Evolutionary conservation across 148 eudicot genomes (phyloP).

Genomic region (Persicaria tinctoria): DNA sequence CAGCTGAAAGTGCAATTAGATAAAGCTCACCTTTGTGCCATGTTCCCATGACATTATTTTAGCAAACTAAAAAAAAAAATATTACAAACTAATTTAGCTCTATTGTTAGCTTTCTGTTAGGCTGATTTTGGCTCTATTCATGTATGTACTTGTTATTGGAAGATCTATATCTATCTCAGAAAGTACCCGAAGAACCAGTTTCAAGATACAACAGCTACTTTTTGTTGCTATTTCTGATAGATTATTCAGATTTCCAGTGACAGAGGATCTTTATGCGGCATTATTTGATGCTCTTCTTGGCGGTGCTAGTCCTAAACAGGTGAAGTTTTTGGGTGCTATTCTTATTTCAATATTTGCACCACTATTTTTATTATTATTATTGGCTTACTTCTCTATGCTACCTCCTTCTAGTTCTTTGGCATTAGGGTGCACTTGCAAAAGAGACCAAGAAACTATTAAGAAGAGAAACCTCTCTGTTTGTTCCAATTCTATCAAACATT

Average conservation of each 20-base stretch:
- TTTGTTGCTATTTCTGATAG: constrained; percentile 74
- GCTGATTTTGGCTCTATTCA: no score
- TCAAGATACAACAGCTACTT: constrained; percentile 64
- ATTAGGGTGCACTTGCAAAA: background rate
- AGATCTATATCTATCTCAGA: constrained; percentile 64
- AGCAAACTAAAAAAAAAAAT: no score
- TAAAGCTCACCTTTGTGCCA: no score
- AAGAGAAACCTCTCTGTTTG: no score
- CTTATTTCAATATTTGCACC: constrained; percentile 9
- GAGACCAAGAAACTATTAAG: no score
- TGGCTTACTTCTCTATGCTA: background rate
- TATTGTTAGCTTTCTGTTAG: no score
- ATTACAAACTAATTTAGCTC: no score
- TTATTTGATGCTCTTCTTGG: constrained; percentile 96
- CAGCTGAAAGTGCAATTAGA: no score
- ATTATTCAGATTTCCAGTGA: constrained; percentile 73
- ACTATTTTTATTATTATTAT: background rate
- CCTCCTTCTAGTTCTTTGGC: background rate
- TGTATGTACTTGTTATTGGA: constrained; percentile 88
- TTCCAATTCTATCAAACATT: no score
- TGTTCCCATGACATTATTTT: no score
- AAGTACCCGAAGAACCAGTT: constrained; percentile 45
- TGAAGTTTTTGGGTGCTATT: constrained; percentile 17
- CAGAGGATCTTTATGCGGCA: constrained; percentile 71
- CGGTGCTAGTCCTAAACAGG: constrained; percentile 99